Evolutionary conservation across 441 rosid genomes (phyloP), one percentile per base, ranked within the genome.

Genomic region (Metrosideros polymorpha): DNA sequence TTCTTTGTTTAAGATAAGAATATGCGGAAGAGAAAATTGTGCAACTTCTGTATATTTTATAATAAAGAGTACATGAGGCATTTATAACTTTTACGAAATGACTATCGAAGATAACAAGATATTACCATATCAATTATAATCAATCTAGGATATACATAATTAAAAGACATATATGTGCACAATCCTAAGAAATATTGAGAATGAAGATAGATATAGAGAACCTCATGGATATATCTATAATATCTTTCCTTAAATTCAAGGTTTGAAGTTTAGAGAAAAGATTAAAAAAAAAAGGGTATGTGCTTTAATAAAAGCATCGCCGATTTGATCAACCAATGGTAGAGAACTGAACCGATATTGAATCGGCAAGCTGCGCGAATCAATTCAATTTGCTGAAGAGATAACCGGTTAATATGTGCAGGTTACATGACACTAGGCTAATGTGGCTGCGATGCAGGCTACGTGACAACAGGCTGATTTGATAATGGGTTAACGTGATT

Each of bases 391-490:
- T 6, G 18, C n/a, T 15, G 7, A n/a, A 57, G 29, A 57, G 15
- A n/a, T 32, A n/a, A n/a, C 8, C n/a, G 32, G 32, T 32, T n/a
- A n/a, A n/a, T n/a, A 25, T 25, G n/a, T 29, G 66, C 30, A 59
- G 35, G 35, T 4, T 59, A 14, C 29, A 22, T 29, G 35, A 13
- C 1, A 13, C 0, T 0, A 13, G 35, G 4, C 0, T 59, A 10
- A 29, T 7, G 19, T 29, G 71, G 15, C 29, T 59, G 4, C 39
- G 29, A 39, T 59, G 71, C 19, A 29, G 15, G 5, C 39, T 59
- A 59, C 9, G 1, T 0, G 5, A 30, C 75, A 30, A 30, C 9
- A 17, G 12, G n/a, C n/a, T n/a, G n/a, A n/a, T n/a, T n/a, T n/a
- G n/a, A n/a, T n/a, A n/a, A n/a, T n/a, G n/a, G n/a, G n/a, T n/a